Evolutionary conservation across 805 yeast species (phyloP).

Genomic region (Yarrowia sp.): DNA sequence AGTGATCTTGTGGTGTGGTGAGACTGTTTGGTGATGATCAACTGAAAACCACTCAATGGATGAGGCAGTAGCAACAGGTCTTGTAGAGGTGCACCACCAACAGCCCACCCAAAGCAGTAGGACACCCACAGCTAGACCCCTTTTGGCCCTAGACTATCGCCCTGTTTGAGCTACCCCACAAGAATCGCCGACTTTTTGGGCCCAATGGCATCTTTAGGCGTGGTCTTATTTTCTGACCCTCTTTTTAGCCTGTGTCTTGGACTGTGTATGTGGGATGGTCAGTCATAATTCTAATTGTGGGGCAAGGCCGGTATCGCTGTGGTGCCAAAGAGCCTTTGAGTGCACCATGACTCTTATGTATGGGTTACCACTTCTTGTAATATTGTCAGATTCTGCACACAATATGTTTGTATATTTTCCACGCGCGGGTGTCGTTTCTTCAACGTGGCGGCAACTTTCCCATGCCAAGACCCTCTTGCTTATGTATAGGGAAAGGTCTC

Average conservation of each 20-base stretch:
- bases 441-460: constrained; percentile 9
- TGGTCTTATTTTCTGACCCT: background rate
- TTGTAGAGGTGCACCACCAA: background rate
- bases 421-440: constrained; percentile 12
- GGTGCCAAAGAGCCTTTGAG: background rate
- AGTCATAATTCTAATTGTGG: background rate
- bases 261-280: background rate
- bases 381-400: too few species aligned
- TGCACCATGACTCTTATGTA: constrained; percentile 11
- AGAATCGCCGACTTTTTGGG: background rate
- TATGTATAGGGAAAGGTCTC: background rate
- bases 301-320: constrained; percentile 19
- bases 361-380: background rate
- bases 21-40: too few species aligned
- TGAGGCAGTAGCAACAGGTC: too few species aligned
- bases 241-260: background rate
- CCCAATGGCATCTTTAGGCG: constrained; percentile 1
- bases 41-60: background rate
- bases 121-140: background rate
- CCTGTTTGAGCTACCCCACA: constrained; percentile 1
- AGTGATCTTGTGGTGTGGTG: background rate
- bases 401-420: too few species aligned
- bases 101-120: background rate
- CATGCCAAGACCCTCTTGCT: constrained; percentile 12
- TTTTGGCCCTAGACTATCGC: background rate